Evolutionary conservation across 2,329 filamentous ascomycete species (phyloP).

Genomic region (Fusarium torulosum): DNA sequence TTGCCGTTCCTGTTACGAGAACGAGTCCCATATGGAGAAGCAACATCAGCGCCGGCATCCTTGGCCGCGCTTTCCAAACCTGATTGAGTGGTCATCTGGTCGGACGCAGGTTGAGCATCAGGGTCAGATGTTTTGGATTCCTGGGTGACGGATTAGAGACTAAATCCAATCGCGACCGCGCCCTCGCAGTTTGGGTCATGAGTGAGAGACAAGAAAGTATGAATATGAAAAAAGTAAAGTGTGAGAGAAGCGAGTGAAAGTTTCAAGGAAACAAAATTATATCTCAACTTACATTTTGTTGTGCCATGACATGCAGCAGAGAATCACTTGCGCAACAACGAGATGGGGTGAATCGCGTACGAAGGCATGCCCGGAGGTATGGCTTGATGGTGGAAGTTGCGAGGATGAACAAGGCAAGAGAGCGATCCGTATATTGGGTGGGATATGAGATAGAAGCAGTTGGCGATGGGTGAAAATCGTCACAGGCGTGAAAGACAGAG

Average conservation of each 20-base stretch:
- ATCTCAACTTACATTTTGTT: slow-evolving; percentile 54
- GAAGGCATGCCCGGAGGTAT: slow-evolving; percentile 51
- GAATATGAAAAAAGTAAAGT: slow-evolving; percentile 26
- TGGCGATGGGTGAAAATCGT: slow-evolving; percentile 2
- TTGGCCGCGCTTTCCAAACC: slow-evolving; percentile 62
- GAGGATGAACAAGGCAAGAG: slow-evolving; percentile 34
- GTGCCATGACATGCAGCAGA: slow-evolving; percentile 54
- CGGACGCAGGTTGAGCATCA: slow-evolving; percentile 51
- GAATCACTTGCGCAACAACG: slow-evolving; percentile 53
- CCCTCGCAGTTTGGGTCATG: slow-evolving; percentile 30
- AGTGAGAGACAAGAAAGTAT: slow-evolving; percentile 20
- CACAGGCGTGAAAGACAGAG: slow-evolving; percentile 18
- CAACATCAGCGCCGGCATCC: slow-evolving; percentile 63
- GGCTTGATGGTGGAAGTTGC: slow-evolving; percentile 40
- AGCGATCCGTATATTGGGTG: slow-evolving; percentile 6
- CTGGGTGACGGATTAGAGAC: slow-evolving; percentile 47
- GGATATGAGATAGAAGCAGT: slow-evolving; percentile 12
- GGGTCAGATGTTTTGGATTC: slow-evolving; percentile 53
- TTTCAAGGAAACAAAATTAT: slow-evolving; percentile 24
- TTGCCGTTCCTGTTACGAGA: slow-evolving; percentile 88
- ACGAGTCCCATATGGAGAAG: slow-evolving; percentile 88
- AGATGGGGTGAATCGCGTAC: slow-evolving; percentile 52
- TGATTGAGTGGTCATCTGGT: slow-evolving; percentile 63
- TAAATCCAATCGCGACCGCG: slow-evolving; percentile 40
- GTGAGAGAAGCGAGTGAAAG: slow-evolving; percentile 39